Conservation (phyloP, 371 early-diverging fungal species). For the Mucor plumbeus region DNA sequence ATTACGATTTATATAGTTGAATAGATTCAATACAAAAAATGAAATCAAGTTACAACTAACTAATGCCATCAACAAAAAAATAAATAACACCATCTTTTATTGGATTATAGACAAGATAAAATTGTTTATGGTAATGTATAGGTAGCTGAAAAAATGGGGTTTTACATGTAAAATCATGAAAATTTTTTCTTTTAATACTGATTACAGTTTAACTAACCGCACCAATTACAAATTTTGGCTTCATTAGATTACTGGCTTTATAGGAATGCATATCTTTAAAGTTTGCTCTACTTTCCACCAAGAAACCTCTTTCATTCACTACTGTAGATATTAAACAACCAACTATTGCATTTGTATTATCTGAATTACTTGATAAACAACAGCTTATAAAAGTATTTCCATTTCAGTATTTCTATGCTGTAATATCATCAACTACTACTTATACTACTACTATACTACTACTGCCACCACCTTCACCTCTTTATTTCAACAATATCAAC, state of each 20-base stretch:
- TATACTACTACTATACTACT: not conserved
- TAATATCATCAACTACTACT: constrained; percentile 2
- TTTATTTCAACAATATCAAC: constrained; percentile 1
- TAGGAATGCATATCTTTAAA: constrained; percentile 7
- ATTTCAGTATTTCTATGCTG: constrained; percentile 1
- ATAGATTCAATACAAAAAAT: not conserved
- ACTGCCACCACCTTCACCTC: not conserved
- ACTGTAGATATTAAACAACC: not conserved
- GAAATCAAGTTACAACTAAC: not conserved
- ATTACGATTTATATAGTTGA: constrained; percentile 3
- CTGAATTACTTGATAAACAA: not conserved
- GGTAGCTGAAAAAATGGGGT: not conserved
- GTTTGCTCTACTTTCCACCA: constrained; percentile 3
- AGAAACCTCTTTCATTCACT: constrained; percentile 3
- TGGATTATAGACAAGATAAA: not conserved
- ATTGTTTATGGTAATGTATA: not conserved
- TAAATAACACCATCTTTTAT: not conserved
- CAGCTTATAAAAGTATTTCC: not conserved
- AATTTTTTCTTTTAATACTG: not conserved
- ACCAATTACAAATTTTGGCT: constrained; percentile 5
- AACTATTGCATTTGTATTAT: not conserved
- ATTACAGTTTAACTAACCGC: constrained; percentile 9
- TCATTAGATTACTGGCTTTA: not conserved
- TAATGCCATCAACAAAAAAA: not conserved
- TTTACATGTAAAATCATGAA: not conserved